These are phyloP conservation scores for Candida loeiensis DNA, from an alignment of 805 yeast genomes.

Conservation along the genomic window DNA sequence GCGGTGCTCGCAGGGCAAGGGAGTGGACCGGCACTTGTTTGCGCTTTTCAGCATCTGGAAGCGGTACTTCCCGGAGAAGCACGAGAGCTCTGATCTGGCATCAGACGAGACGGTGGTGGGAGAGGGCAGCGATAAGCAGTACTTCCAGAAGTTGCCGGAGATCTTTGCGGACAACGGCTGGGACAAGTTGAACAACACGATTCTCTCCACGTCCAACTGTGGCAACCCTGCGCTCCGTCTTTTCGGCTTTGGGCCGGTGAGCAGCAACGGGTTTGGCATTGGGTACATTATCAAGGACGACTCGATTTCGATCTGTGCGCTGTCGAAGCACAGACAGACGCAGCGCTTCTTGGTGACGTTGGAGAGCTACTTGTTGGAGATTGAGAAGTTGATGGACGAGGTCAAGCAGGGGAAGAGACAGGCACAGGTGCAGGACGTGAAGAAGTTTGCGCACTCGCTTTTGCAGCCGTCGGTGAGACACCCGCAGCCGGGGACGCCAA, in stretches of 20 bases:
- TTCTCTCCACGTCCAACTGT: slow-evolving; percentile 64
- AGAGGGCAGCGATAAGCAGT: slow-evolving; percentile 10
- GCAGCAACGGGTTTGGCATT: slow-evolving; percentile 56
- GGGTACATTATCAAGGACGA: slow-evolving; percentile 55
- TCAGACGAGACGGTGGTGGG: slow-evolving; percentile 32
- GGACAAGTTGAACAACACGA: slow-evolving; percentile 77
- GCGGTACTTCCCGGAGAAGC: slow-evolving; percentile 38
- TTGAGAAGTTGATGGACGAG: slow-evolving; percentile 33
- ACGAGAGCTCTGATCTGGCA: slow-evolving; percentile 8
- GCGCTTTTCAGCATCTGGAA: slow-evolving; percentile 89
- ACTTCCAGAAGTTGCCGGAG: slow-evolving; percentile 51
- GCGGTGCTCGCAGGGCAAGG: slow-evolving; percentile 69
- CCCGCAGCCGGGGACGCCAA: not conserved
- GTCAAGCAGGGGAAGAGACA: slow-evolving; percentile 13
- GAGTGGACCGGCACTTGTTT: slow-evolving; percentile 89
- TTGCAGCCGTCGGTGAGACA: not conserved
- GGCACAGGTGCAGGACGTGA: slow-evolving; percentile 2
- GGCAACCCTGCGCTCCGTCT: slow-evolving; percentile 57
- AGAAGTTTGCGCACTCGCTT: not conserved
- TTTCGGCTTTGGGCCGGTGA: slow-evolving; percentile 60
- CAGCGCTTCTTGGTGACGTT: slow-evolving; percentile 52
- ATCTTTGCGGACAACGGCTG: slow-evolving; percentile 85
- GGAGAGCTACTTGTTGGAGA: slow-evolving; percentile 46
- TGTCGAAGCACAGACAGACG: slow-evolving; percentile 61
- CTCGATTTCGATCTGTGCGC: slow-evolving; percentile 49